A percentile compares a stretch with the other conserved stretches of the same genome.
phyloP scores from a whole-genome alignment of 2,329 filamentous ascomycete species.

The Arthroderma uncinatum region DNA sequence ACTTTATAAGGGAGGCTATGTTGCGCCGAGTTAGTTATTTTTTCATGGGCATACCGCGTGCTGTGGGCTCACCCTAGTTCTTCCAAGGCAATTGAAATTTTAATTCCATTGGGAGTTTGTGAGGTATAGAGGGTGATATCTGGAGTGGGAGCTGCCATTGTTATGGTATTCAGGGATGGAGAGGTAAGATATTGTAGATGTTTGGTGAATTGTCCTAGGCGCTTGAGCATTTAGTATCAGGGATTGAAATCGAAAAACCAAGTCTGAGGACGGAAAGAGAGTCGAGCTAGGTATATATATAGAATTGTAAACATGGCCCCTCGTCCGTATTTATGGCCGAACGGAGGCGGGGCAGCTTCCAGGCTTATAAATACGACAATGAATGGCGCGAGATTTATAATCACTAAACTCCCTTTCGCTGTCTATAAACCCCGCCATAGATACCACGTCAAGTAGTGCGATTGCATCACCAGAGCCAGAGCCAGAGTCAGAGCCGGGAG shows the following conservation, averaged over 20 bases:
- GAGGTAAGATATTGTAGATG: conserved; percentile 8
- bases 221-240: conserved; percentile 7
- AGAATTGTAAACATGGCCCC: not conserved
- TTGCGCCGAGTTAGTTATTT: conserved; percentile 12
- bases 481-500: not conserved
- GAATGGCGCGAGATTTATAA: not conserved
- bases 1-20: conserved; percentile 60
- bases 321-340: not conserved
- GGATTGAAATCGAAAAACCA: no score
- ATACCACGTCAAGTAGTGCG: not conserved
- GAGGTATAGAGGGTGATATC: conserved; percentile 73
- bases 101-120: conserved; percentile 81
- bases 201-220: conserved; percentile 10
- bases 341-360: not conserved
- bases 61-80: conserved; percentile 52
- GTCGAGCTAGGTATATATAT: not conserved
- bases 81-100: conserved; percentile 75
- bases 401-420: not conserved
- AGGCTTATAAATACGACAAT: not conserved
- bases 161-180: not conserved
- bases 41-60: no score
- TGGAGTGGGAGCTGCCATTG: conserved; percentile 29
- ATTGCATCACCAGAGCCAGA: not conserved
- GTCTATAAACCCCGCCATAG: not conserved
- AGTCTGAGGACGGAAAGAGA: no score